phyloP scores from a whole-genome alignment of 2,329 filamentous ascomycete genomes.

The Cladosporium sp. region DNA sequence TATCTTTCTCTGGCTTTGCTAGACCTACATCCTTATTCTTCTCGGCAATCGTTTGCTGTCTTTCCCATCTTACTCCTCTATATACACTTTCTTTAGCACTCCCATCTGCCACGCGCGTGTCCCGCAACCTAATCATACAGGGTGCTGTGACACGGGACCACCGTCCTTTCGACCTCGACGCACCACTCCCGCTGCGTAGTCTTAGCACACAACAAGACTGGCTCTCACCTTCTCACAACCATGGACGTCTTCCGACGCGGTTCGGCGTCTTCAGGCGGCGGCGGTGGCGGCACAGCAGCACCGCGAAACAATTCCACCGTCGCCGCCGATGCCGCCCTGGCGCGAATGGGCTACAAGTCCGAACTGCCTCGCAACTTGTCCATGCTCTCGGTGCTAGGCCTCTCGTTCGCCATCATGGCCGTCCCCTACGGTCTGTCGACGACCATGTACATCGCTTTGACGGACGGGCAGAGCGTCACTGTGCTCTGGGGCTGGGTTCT shows the following conservation, averaged over 20 bases:
- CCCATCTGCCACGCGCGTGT: too few species aligned
- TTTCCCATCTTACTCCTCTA: too few species aligned
- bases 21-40: too few species aligned
- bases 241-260: slow-evolving; percentile 4
- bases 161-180: too few species aligned
- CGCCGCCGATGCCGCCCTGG: slow-evolving; percentile 57
- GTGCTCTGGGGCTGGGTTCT: slow-evolving; percentile 68
- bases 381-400: slow-evolving; percentile 65
- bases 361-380: slow-evolving; percentile 63
- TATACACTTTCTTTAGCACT: too few species aligned
- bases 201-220: too few species aligned
- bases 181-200: too few species aligned
- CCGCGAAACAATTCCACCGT: not conserved
- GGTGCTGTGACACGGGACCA: too few species aligned
- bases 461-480: slow-evolving; percentile 65
- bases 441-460: slow-evolving; percentile 64
- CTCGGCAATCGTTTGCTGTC: too few species aligned
- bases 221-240: not conserved
- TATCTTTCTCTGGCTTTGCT: too few species aligned
- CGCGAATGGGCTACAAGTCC: slow-evolving; percentile 63
- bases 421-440: slow-evolving; percentile 65
- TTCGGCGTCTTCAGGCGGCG: slow-evolving; percentile 1
- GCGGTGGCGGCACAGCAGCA: too few species aligned
- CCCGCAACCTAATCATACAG: too few species aligned
- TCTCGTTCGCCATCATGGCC: slow-evolving; percentile 73